Conservation (phyloP, 2,329 filamentous ascomycete species). For the Aspergillus flavus region DNA sequence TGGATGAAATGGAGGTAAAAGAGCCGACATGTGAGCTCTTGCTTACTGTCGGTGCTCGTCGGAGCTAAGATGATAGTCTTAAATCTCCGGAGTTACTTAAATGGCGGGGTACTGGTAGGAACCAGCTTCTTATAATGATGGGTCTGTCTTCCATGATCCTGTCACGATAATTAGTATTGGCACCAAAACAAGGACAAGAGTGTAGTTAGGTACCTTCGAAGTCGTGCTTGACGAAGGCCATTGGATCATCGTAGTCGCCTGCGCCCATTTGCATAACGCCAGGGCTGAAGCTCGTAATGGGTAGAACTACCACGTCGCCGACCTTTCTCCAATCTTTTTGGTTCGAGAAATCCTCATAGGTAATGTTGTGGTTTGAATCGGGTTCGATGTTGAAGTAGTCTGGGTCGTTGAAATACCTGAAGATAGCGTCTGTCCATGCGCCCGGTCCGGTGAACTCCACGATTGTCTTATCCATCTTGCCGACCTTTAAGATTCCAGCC, state of each 20-base stretch:
- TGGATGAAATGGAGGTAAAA: not conserved
- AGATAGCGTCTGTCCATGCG: conserved; percentile 89
- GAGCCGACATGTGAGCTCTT: not conserved
- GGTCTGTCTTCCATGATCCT: conserved; percentile 44
- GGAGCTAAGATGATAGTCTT: not conserved
- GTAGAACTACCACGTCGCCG: conserved; percentile 89
- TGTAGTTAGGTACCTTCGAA: conserved; percentile 72
- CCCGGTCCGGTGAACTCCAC: conserved; percentile 95
- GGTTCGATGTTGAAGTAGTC: conserved; percentile 78
- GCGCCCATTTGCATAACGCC: conserved; percentile 93
- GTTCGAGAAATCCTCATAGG: conserved; percentile 85
- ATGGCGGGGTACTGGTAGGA: not conserved
- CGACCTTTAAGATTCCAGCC: conserved; percentile 62
- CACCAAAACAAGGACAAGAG: not conserved
- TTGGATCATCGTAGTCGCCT: conserved; percentile 82
- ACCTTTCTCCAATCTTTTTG: conserved; percentile 83
- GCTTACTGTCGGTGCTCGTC: not conserved
- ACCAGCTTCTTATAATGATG: conserved; percentile 28
- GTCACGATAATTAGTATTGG: conserved; percentile 16
- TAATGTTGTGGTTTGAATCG: conserved; percentile 70
- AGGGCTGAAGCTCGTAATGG: conserved; percentile 96
- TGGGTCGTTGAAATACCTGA: conserved; percentile 90
- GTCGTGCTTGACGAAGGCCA: conserved; percentile 96
- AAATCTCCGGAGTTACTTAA: not conserved
- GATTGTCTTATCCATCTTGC: conserved; percentile 70